These are phyloP conservation scores for Coriolopsis trogii DNA, from an alignment of 1,284 basidiomycete genomes.

Conservation along the genomic window DNA sequence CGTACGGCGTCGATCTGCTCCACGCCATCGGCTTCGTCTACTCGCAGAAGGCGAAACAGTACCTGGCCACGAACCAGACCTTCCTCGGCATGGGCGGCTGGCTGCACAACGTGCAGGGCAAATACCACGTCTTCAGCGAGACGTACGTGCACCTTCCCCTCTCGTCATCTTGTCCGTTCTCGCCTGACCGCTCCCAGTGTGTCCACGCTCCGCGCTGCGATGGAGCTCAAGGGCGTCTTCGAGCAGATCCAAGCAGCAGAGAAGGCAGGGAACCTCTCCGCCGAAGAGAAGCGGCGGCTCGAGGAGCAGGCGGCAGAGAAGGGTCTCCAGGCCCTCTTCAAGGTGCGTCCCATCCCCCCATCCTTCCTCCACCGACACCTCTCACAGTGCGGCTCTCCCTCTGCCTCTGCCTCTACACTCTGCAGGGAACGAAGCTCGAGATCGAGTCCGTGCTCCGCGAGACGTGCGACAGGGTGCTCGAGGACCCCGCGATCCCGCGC, in stretches of 20 bases:
- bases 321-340: slow-evolving; percentile 91
- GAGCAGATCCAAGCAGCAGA: slow-evolving; percentile 95
- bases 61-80: slow-evolving; percentile 77
- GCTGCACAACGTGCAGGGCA: slow-evolving; percentile 93
- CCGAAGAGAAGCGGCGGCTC: slow-evolving; percentile 87
- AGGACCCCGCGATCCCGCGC: slow-evolving; percentile 53
- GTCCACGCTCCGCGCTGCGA: slow-evolving; percentile 84
- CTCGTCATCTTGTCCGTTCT: neutral
- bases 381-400: neutral
- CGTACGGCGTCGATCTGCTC: slow-evolving; percentile 91
- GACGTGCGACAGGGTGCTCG: slow-evolving; percentile 87
- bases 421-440: slow-evolving; percentile 90
- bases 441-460: slow-evolving; percentile 94
- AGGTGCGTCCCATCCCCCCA: slow-evolving; percentile 47
- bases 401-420: too few species aligned
- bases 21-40: slow-evolving; percentile 94
- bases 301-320: slow-evolving; percentile 98
- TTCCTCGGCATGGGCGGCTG: slow-evolving; percentile 88
- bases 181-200: slow-evolving; percentile 54
- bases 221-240: slow-evolving; percentile 94
- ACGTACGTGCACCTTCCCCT: slow-evolving; percentile 58
- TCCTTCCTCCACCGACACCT: neutral
- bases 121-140: slow-evolving; percentile 92
- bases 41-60: slow-evolving; percentile 79
- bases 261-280: slow-evolving; percentile 80